These are phyloP conservation scores for Xylaria sp. DNA, from an alignment of 2,329 filamentous ascomycete species.

Conservation along the genomic window DNA sequence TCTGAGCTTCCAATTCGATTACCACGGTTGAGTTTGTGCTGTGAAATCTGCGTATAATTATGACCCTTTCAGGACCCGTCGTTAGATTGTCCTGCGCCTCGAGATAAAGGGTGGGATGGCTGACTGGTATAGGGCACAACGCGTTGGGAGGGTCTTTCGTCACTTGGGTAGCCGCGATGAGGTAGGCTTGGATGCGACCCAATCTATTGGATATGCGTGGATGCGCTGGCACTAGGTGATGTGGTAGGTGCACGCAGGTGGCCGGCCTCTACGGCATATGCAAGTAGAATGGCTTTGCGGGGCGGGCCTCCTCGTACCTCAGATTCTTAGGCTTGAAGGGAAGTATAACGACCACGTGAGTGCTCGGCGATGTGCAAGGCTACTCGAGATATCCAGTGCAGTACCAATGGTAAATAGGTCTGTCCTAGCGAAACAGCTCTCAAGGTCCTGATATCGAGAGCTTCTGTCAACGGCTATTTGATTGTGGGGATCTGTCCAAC, in stretches of 20 bases:
- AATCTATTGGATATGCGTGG: constrained; percentile 64
- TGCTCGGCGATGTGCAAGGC: constrained; percentile 35
- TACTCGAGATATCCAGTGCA: constrained; percentile 37
- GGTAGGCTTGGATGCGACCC: constrained; percentile 54
- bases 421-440: constrained; percentile 44
- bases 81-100: constrained; percentile 37
- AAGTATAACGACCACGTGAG: constrained; percentile 35
- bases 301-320: constrained; percentile 53
- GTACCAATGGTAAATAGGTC: constrained; percentile 41
- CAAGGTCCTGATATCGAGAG: constrained; percentile 40
- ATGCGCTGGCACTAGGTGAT: constrained; percentile 65
- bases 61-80: constrained; percentile 34
- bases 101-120: constrained; percentile 44
- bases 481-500: constrained; percentile 50
- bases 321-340: constrained; percentile 40
- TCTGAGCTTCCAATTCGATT: constrained; percentile 24
- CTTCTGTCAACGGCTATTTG: constrained; percentile 41
- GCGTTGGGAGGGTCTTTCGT: constrained; percentile 48
- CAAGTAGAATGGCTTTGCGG: constrained; percentile 58
- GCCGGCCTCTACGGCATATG: constrained; percentile 64
- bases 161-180: constrained; percentile 52
- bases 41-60: constrained; percentile 33
- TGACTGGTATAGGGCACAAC: constrained; percentile 54
- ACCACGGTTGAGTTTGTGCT: constrained; percentile 23
- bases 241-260: constrained; percentile 59